Conservation (phyloP, 2,329 filamentous ascomycete genomes). For the Lasiodiplodia theobromae region DNA sequence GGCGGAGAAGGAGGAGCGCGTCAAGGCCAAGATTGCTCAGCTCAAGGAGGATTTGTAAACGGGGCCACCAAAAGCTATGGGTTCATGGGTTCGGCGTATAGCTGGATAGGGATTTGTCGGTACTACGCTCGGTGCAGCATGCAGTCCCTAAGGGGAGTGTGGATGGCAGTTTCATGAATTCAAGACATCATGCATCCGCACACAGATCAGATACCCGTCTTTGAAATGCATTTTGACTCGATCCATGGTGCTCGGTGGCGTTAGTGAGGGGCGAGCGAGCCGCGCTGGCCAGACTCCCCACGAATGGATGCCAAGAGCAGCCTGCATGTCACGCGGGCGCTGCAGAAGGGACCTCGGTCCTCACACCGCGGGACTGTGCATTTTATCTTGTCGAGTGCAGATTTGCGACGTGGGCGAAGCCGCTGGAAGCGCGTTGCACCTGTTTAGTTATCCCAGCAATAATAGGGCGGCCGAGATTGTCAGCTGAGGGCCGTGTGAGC, state of each 20-base stretch:
- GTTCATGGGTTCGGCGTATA: slow-evolving; percentile 26
- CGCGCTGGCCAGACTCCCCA: slow-evolving; percentile 10
- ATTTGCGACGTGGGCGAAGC: neutral
- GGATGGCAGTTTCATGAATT: slow-evolving; percentile 29
- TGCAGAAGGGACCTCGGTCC: slow-evolving; percentile 7
- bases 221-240: slow-evolving; percentile 28
- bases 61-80: slow-evolving; percentile 18
- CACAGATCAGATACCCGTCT: slow-evolving; percentile 30
- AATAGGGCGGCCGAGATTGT: slow-evolving; percentile 25
- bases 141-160: slow-evolving; percentile 25
- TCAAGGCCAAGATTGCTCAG: slow-evolving; percentile 91
- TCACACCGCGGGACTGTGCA: neutral
- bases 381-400: neutral
- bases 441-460: slow-evolving; percentile 3
- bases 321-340: slow-evolving; percentile 8
- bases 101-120: slow-evolving; percentile 29
- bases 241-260: slow-evolving; percentile 10
- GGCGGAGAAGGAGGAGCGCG: slow-evolving; percentile 80
- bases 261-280: slow-evolving; percentile 22
- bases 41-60: slow-evolving; percentile 59
- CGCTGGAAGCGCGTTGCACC: too few species aligned
- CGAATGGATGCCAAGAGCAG: neutral
- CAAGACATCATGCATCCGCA: slow-evolving; percentile 28
- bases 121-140: slow-evolving; percentile 27
- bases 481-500: slow-evolving; percentile 25